Base-by-base conservation (phyloP, 345 rosid species). In the Clarkia xantiana region DNA sequence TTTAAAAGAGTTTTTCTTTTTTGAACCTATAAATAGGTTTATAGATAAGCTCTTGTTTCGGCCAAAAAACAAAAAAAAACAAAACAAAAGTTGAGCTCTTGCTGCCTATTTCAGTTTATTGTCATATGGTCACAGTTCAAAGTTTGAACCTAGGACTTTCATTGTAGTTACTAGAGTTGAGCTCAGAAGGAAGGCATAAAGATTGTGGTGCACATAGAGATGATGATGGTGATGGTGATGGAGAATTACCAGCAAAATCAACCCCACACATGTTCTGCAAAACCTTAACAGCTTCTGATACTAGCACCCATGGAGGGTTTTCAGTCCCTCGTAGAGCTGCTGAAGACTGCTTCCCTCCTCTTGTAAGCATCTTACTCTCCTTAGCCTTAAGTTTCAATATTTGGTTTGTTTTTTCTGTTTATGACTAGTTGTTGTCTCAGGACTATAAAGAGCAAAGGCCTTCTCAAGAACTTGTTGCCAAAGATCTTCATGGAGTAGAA, bases 281-380 rank as follows among this genome's bases (percentile, higher is more conserved):
- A 66, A 81, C 94, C 38, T 76, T 84, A 45, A 84, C 94, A 17
- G 94, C 94, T 64, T 81, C 95, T 53, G 95, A 85, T 68, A 85
- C 95, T 41, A 85, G 95, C 70, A 85, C 95, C 4, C 95, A 86
- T 68, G 95, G 95, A 55, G 95, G 95, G 45, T 86, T 86, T 69
- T 86, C 95, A 3, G 95, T 86, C 49, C 93, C 93, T 9, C 78
- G 95, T 40, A 62, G 95, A 70, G 93, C 88, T 40, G 95, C 95
- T 10, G 95, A 86, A 67, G 95, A 86, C 58, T 86, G 95, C 62
- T 82, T 86, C 18, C 74, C 95, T 63, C 84, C 86, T 53, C 76
- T 86, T 69, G 95, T 86, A 59, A 22, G 49, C 44, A 42, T 41
- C 34, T 11, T 12, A n/a, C 53, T 49, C 47, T 44, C 17, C 15